Conservation (phyloP, 2,329 filamentous ascomycete genomes). For the Penicillium sp. region DNA sequence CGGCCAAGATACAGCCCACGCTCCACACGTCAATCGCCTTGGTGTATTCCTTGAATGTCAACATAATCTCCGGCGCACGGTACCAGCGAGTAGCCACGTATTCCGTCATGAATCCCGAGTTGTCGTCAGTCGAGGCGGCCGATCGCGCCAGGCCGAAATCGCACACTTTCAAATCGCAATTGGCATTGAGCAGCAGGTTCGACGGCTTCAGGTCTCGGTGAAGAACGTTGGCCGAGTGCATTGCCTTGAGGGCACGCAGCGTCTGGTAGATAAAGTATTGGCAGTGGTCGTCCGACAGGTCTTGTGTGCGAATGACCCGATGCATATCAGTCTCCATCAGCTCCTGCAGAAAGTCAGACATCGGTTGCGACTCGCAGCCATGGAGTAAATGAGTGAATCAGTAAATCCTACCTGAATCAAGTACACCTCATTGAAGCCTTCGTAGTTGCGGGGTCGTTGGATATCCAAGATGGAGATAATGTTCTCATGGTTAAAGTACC, state of each 20-base stretch:
- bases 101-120: constrained; percentile 99
- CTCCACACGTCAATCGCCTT: constrained; percentile 99
- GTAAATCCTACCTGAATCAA: constrained; percentile 73
- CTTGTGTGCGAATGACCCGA: constrained; percentile 95
- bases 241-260: constrained; percentile 91
- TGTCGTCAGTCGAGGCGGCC: constrained; percentile 94
- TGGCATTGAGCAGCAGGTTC: constrained; percentile 93
- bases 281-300: constrained; percentile 97
- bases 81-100: constrained; percentile 99
- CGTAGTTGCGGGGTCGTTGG: constrained; percentile 93
- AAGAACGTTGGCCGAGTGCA: constrained; percentile 98
- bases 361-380: no score
- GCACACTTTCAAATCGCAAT: constrained; percentile 98
- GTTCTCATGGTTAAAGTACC: constrained; percentile 99
- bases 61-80: constrained; percentile 98
- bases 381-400: no score
- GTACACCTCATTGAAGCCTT: constrained; percentile 95
- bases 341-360: constrained; percentile 48
- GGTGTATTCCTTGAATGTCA: constrained; percentile 99
- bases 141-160: constrained; percentile 96
- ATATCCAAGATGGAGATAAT: constrained; percentile 99
- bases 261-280: constrained; percentile 99
- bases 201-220: constrained; percentile 97
- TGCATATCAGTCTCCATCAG: constrained; percentile 99
- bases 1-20: constrained; percentile 93